phyloP scores from a whole-genome alignment of 2,329 filamentous ascomycete species.

The Dichotomopilus funicola region DNA sequence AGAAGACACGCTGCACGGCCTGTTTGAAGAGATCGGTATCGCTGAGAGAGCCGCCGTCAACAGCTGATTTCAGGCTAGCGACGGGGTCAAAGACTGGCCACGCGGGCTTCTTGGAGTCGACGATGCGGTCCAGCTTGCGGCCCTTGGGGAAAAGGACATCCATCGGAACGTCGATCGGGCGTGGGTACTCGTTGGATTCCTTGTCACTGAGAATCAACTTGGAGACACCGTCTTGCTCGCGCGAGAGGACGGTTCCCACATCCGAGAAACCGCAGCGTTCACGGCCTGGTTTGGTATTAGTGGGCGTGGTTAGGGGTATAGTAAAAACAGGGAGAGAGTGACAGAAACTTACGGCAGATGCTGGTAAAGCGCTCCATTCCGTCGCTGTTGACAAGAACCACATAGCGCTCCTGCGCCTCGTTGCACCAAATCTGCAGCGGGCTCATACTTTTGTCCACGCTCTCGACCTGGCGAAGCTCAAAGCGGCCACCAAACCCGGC shows the following conservation, averaged over 20 bases:
- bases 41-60: conserved; percentile 43
- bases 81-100: conserved; percentile 66
- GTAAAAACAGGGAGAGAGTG: not conserved
- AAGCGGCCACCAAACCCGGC: conserved; percentile 86
- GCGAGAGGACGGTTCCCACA: conserved; percentile 68
- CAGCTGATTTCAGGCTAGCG: conserved; percentile 58
- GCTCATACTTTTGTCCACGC: conserved; percentile 83
- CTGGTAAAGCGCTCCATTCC: conserved; percentile 68
- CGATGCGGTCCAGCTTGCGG: conserved; percentile 70
- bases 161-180: conserved; percentile 85
- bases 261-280: conserved; percentile 91
- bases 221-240: conserved; percentile 56
- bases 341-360: conserved; percentile 48
- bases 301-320: too few relatives aligned
- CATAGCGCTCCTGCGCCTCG: conserved; percentile 93
- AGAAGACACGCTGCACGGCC: conserved; percentile 74
- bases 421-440: conserved; percentile 98
- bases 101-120: conserved; percentile 60
- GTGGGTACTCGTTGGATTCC: conserved; percentile 66
- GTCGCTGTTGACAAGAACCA: conserved; percentile 77
- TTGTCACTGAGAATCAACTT: conserved; percentile 75
- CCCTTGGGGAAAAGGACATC: conserved; percentile 81
- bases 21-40: conserved; percentile 51
- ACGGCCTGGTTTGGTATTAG: conserved; percentile 45
- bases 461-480: conserved; percentile 90